Base-by-base conservation (phyloP, 257 asterid genomes). In the Nicotiana obtusifolia region DNA sequence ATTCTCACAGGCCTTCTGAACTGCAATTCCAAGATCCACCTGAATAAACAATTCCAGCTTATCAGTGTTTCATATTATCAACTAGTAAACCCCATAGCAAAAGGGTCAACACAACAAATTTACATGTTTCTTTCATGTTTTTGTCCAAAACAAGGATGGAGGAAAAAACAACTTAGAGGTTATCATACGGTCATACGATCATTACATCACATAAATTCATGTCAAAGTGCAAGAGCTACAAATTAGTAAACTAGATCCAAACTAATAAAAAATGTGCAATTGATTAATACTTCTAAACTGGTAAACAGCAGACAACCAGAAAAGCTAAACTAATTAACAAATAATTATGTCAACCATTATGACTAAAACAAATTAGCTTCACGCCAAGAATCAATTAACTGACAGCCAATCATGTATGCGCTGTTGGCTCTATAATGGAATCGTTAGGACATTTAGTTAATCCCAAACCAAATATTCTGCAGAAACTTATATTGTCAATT, bases 21-120 rank as follows among this genome's bases (percentile, higher is more conserved):
- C 98, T 47, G 97, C 93, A 75, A 91, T 41, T 64, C 97, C 98
- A 67, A 95, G 97, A 83, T 95, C 98, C 14, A 93, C 94, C 99
- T 95, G 92, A 84, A 83, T 84, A 80, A 73, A 47, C 61, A 5
- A 24, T 44, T 73, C 79, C 61, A 15, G 41, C 24, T 73, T 22
- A 73, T 44, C 60, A 71, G 78, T 22, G 6, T 47, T 41, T 44
- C 37, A 47, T 8, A 47, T 47, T 24, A 47, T 24, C 37, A 73
- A 47, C 78, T 47, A 22, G 61, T 22, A 73, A 73, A 73, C 5
- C 8, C 37, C 15, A 0, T 47, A 44, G 37, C 61, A 14, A 15
- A 47, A 7, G 7, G 1, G 61, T 73, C 60, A 73, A 24, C 61
- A 73, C 1, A 47, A 73, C 57, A 69, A 33, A 0, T 69, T 41